Evolutionary conservation across 2,329 filamentous ascomycete species (phyloP).

Genomic region (Diaporthe caulivora): DNA sequence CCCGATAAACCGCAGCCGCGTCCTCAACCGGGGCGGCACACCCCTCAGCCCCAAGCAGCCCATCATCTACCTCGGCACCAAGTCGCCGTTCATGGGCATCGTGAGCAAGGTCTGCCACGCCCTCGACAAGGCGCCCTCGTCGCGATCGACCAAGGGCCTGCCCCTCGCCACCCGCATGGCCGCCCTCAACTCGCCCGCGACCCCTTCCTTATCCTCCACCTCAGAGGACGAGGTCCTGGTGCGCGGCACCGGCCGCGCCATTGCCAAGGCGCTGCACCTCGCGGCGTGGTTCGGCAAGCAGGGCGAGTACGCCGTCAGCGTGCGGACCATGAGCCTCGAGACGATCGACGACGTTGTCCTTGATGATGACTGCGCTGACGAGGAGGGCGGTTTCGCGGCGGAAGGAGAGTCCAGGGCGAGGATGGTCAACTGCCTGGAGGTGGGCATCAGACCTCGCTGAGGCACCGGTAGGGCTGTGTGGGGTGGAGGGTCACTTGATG

Average conservation of each 20-base stretch:
- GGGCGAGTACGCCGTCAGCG: conserved; percentile 67
- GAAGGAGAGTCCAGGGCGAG: conserved; percentile 58
- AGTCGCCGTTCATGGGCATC: conserved; percentile 76
- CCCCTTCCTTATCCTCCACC: conserved; percentile 41
- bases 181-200: conserved; percentile 50
- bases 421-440: conserved; percentile 65
- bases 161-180: conserved; percentile 61
- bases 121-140: conserved; percentile 66
- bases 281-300: conserved; percentile 75
- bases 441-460: conserved; percentile 61
- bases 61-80: conserved; percentile 74
- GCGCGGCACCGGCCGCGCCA: conserved; percentile 75
- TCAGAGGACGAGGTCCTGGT: conserved; percentile 58
- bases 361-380: conserved; percentile 49
- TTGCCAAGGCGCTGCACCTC: conserved; percentile 72
- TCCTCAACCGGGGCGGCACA: conserved; percentile 39
- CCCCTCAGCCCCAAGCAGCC: conserved; percentile 41
- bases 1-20: conserved; percentile 56
- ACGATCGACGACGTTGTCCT: conserved; percentile 75
- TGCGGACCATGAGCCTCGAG: conserved; percentile 73
- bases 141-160: conserved; percentile 55
- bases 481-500: neutral
- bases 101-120: conserved; percentile 75
- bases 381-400: conserved; percentile 38
- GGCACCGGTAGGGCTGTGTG: neutral